These are phyloP conservation scores for Mesotaenium endlicherianum DNA, from an alignment of 139 green algal species.

Conservation along the genomic window DNA sequence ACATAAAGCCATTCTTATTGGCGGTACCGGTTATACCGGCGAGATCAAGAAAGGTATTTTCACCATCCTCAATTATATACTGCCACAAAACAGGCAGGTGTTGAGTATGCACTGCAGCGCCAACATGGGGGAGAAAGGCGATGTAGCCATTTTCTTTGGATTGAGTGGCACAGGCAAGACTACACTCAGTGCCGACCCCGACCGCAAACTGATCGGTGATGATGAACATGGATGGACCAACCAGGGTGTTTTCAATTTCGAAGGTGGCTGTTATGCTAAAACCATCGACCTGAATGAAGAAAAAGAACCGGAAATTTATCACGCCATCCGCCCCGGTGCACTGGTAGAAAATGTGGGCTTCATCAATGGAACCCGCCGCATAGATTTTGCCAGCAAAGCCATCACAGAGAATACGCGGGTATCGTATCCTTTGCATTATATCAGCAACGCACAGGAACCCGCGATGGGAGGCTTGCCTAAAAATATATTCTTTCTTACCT, in stretches of 20 bases:
- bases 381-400: slow-evolving; percentile 16
- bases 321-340: slow-evolving; percentile 82
- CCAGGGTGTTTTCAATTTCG: slow-evolving; percentile 88
- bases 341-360: slow-evolving; percentile 89
- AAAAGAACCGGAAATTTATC: slow-evolving; percentile 87
- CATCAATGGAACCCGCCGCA: slow-evolving; percentile 12
- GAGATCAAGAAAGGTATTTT: slow-evolving; percentile 96
- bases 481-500: slow-evolving; percentile 82
- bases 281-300: slow-evolving; percentile 77
- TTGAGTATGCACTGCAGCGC: slow-evolving; percentile 79
- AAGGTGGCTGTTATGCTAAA: slow-evolving; percentile 97
- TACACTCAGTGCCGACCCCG: slow-evolving; percentile 72
- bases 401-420: slow-evolving; percentile 85
- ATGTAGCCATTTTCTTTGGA: slow-evolving; percentile 61
- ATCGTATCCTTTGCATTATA: slow-evolving; percentile 93
- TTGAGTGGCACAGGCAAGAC: slow-evolving; percentile 62
- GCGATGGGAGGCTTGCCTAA: slow-evolving; percentile 31
- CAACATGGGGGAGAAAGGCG: slow-evolving; percentile 69
- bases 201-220: slow-evolving; percentile 82
- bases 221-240: slow-evolving; percentile 91
- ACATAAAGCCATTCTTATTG: no score
- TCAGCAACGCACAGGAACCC: slow-evolving; percentile 69
- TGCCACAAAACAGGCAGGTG: slow-evolving; percentile 73
- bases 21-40: slow-evolving; percentile 80
- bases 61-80: slow-evolving; percentile 86